A percentile compares a stretch with the other conserved stretches of the same genome.
Evolutionary conservation across 441 rosid genomes (phyloP).

Genomic region (Jatropha podagrica): DNA sequence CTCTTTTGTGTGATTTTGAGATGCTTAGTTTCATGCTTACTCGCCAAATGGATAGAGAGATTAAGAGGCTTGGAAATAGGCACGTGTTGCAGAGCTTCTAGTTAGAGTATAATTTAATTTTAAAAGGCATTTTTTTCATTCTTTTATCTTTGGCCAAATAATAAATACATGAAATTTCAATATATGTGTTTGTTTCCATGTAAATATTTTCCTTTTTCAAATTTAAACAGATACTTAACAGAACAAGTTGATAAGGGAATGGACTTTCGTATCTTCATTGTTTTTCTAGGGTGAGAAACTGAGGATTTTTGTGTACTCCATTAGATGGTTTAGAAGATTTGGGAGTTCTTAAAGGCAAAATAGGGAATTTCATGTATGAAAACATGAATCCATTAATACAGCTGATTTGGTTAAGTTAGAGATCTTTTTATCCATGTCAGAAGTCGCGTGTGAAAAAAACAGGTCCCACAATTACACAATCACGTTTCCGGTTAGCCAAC

Average conservation of each 20-base stretch:
- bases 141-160: not conserved
- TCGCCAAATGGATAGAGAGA: slow-evolving; percentile 92
- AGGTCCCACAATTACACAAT: too few relatives aligned
- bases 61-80: slow-evolving; percentile 93
- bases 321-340: too few relatives aligned
- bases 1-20: slow-evolving; percentile 78
- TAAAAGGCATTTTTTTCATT: not conserved
- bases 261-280: not conserved
- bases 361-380: too few relatives aligned
- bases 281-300: not conserved
- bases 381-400: too few relatives aligned
- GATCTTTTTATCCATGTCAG: too few relatives aligned
- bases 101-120: not conserved
- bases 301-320: not conserved
- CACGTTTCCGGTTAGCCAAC: too few relatives aligned
- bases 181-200: slow-evolving; percentile 10
- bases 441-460: too few relatives aligned
- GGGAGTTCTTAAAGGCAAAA: too few relatives aligned
- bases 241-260: not conserved
- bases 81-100: slow-evolving; percentile 64
- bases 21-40: slow-evolving; percentile 95
- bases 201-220: slow-evolving; percentile 2
- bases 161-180: slow-evolving; percentile 8
- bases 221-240: slow-evolving; percentile 8
- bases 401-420: too few relatives aligned